These are phyloP conservation scores for Cutaneotrichosporon cutaneum DNA, from an alignment of 1,284 basidiomycete species.

Conservation along the genomic window DNA sequence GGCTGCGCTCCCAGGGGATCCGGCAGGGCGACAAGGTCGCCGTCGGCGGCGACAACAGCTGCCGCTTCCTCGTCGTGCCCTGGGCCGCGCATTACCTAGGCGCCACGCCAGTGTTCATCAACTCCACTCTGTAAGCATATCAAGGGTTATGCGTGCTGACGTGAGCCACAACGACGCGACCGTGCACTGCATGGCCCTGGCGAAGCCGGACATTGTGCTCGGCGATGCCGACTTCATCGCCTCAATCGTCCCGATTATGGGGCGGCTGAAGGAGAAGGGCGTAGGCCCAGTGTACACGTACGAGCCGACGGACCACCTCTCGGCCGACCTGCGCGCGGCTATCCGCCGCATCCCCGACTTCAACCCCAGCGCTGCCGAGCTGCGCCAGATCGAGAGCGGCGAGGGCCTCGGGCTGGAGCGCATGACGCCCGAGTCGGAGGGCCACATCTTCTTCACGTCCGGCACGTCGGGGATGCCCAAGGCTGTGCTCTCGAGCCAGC, in stretches of 20 bases:
- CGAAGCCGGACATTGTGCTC: slow-evolving; percentile 34
- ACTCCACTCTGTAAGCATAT: slow-evolving; percentile 42
- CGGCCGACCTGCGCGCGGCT: background rate
- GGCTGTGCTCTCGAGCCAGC: slow-evolving; percentile 23
- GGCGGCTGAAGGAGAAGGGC: background rate
- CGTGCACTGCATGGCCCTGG: slow-evolving; percentile 36
- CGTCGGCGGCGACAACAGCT: slow-evolving; percentile 39
- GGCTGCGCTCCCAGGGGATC: slow-evolving; percentile 37
- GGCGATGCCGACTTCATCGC: slow-evolving; percentile 36
- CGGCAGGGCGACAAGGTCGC: slow-evolving; percentile 36
- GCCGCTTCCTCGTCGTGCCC: slow-evolving; percentile 40
- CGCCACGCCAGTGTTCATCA: slow-evolving; percentile 41
- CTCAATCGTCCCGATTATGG: slow-evolving; percentile 20
- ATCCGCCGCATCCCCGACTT: slow-evolving; percentile 1
- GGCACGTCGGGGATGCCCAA: slow-evolving; percentile 24
- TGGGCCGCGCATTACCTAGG: slow-evolving; percentile 43
- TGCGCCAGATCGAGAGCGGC: background rate
- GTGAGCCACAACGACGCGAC: slow-evolving; percentile 19
- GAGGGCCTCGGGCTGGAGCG: slow-evolving; percentile 19
- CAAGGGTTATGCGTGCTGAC: background rate
- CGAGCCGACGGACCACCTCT: background rate
- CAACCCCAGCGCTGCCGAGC: background rate
- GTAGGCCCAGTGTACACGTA: slow-evolving; percentile 18
- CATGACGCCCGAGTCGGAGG: slow-evolving; percentile 39
- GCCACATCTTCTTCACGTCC: slow-evolving; percentile 45